Conservation (phyloP, 169 alveolate species). For the Eimeria necatrix region DNA sequence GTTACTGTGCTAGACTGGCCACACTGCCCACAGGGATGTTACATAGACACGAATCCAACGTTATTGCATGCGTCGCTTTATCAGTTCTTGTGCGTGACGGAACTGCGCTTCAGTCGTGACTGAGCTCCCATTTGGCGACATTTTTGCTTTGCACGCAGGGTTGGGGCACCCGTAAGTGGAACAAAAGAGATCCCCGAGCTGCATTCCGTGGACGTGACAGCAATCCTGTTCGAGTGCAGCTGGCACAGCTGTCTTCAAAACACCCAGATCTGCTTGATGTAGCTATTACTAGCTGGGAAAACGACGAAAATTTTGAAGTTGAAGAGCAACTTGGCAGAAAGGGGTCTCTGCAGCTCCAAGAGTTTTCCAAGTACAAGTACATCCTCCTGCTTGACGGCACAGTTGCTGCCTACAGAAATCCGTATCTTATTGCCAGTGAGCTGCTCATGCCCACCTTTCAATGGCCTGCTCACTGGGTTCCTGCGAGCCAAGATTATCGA, state of each 20-base stretch:
- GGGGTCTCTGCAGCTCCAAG: conserved; percentile 46
- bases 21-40: neutral
- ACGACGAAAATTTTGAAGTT: conserved; percentile 67
- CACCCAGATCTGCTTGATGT: conserved; percentile 77
- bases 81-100: too few relatives aligned
- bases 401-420: conserved; percentile 80
- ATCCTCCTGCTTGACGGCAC: conserved; percentile 77
- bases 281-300: conserved; percentile 81
- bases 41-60: too few relatives aligned
- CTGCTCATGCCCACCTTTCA: neutral
- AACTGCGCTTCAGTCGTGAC: too few relatives aligned
- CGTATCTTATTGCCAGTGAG: conserved; percentile 79
- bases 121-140: neutral
- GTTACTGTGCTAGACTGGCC: neutral
- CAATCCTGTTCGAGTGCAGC: conserved; percentile 75
- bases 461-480: neutral
- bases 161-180: conserved; percentile 59
- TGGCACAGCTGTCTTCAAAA: conserved; percentile 67
- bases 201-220: conserved; percentile 80
- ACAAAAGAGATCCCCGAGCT: conserved; percentile 58
- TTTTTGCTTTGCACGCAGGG: conserved; percentile 34
- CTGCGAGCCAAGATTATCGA: neutral
- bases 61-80: too few relatives aligned
- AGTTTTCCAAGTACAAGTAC: conserved; percentile 76
- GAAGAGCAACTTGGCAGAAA: conserved; percentile 74